Evolutionary conservation across 768 basidiomycete genomes (phyloP).

Genomic region (Hypholoma sublateritium): DNA sequence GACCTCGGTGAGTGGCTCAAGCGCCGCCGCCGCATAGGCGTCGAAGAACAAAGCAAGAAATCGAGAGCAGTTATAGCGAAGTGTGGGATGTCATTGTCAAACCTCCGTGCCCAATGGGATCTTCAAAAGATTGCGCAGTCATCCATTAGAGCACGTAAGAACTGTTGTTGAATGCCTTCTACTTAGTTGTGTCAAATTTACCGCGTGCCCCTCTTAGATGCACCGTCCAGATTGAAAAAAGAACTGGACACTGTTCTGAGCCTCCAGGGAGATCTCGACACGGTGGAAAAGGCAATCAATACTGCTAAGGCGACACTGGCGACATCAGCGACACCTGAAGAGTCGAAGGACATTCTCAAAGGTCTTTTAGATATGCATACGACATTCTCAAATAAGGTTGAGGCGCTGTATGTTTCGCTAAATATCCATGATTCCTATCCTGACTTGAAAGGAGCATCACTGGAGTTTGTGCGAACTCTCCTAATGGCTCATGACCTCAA

Average conservation of each 20-base stretch:
- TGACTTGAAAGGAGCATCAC: constrained; percentile 34
- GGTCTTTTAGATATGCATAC: constrained; percentile 21
- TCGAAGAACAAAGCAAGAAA: constrained; percentile 5
- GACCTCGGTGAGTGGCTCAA: constrained; percentile 34
- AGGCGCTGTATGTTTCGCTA: constrained; percentile 32
- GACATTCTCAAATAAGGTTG: constrained; percentile 21
- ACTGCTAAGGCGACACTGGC: constrained; percentile 8
- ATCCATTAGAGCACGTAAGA: background rate
- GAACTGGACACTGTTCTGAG: constrained; percentile 30
- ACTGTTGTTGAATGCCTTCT: background rate
- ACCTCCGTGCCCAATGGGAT: constrained; percentile 31
- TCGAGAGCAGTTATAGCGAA: constrained; percentile 17
- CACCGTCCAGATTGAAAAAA: constrained; percentile 27
- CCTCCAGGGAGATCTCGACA: constrained; percentile 27
- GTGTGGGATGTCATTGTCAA: constrained; percentile 13
- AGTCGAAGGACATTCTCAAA: constrained; percentile 10
- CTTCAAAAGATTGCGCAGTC: constrained; percentile 30
- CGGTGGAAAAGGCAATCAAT: constrained; percentile 21
- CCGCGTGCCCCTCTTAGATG: constrained; percentile 17
- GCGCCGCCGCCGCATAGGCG: constrained; percentile 14
- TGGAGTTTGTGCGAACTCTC: constrained; percentile 28
- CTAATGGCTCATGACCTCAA: constrained; percentile 37
- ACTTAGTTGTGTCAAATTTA: background rate
- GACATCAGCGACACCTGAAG: background rate
- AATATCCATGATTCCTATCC: constrained; percentile 32